phyloP scores from a whole-genome alignment of 495 filamentous ascomycete species.

The Lophiotrema nucula region DNA sequence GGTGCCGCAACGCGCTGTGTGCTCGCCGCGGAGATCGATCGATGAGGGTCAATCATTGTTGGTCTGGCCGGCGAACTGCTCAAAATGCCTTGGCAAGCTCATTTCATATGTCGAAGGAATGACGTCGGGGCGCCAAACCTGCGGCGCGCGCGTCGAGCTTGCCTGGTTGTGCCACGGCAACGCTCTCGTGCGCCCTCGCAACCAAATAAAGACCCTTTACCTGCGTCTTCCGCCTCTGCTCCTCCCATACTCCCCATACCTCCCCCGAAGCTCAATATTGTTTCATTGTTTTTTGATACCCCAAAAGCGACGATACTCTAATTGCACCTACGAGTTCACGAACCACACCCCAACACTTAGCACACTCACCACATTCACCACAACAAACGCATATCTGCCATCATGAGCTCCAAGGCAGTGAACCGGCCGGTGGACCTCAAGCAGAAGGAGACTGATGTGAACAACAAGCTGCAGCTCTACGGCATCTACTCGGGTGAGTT shows the following conservation, averaged over 20 bases:
- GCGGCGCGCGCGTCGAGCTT: neutral
- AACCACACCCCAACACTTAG: neutral
- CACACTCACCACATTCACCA: conserved; percentile 7
- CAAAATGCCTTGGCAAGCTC: neutral
- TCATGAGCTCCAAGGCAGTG: conserved; percentile 37
- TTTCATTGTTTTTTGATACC: neutral
- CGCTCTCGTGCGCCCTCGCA: neutral
- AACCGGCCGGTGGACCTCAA: conserved; percentile 47
- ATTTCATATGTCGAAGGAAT: neutral
- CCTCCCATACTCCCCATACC: neutral
- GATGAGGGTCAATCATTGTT: neutral
- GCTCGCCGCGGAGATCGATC: neutral
- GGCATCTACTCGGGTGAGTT: conserved; percentile 76
- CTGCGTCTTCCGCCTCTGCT: neutral
- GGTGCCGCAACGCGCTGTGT: neutral
- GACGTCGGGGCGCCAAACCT: too few species aligned
- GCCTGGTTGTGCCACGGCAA: conserved; percentile 9
- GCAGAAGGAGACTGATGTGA: conserved; percentile 63
- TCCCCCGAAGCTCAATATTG: neutral
- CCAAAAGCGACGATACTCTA: neutral
- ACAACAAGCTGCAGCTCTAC: conserved; percentile 90
- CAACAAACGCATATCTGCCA: conserved; percentile 3
- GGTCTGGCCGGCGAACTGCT: neutral
- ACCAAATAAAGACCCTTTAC: conserved; percentile 1
- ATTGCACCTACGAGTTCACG: neutral